A percentile compares a stretch with the other conserved stretches of the same genome.
phyloP scores from a whole-genome alignment of 768 basidiomycete species.

The Suillus paluster region DNA sequence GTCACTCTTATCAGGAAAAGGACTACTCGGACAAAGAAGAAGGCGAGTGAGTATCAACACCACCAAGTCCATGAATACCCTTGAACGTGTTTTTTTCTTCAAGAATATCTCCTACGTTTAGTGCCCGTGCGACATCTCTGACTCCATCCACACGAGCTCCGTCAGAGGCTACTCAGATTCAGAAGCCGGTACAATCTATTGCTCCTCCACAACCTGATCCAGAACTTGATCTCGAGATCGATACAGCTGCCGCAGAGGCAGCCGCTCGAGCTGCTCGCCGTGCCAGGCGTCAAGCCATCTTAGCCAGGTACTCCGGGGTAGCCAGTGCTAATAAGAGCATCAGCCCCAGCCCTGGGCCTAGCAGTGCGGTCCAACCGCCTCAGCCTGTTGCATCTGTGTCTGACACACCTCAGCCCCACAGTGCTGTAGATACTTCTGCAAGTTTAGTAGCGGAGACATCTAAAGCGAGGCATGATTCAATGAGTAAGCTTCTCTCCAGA shows the following conservation, averaged over 20 bases:
- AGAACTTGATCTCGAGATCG: slow-evolving; percentile 59
- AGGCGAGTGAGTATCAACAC: slow-evolving; percentile 80
- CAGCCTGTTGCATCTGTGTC: slow-evolving; percentile 58
- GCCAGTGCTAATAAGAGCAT: slow-evolving; percentile 47
- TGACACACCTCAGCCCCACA: slow-evolving; percentile 65
- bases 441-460: slow-evolving; percentile 15
- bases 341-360: slow-evolving; percentile 64
- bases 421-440: slow-evolving; percentile 41
- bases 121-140: slow-evolving; percentile 28
- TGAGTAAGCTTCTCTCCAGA: slow-evolving; percentile 20
- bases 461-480: slow-evolving; percentile 23
- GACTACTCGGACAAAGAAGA: slow-evolving; percentile 77
- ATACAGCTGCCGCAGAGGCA: slow-evolving; percentile 56
- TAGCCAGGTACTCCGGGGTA: slow-evolving; percentile 71
- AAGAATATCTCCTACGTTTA: slow-evolving; percentile 69
- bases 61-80: neutral
- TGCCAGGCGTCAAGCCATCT: slow-evolving; percentile 74
- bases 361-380: slow-evolving; percentile 79
- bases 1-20: slow-evolving; percentile 24
- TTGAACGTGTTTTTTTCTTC: slow-evolving; percentile 17
- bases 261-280: slow-evolving; percentile 68
- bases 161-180: slow-evolving; percentile 18
- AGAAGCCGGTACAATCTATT: slow-evolving; percentile 17
- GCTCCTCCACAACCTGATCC: slow-evolving; percentile 38
- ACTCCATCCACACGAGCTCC: slow-evolving; percentile 30